These are phyloP conservation scores for Chaetomium sp. DNA, from an alignment of 2,329 filamentous ascomycete species.

Conservation along the genomic window DNA sequence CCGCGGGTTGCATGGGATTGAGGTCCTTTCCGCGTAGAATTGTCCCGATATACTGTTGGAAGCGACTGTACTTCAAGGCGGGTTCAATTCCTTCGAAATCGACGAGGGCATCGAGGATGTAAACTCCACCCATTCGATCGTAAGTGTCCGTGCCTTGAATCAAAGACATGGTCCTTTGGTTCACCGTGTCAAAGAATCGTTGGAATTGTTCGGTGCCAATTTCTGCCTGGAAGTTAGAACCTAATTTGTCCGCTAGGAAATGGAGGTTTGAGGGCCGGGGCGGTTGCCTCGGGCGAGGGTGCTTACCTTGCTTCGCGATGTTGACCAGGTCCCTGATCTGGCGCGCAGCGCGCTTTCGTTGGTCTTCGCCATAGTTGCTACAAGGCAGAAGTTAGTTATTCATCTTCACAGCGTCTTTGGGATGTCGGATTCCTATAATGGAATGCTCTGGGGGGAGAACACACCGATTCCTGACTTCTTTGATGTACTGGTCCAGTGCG, in stretches of 20 bases:
- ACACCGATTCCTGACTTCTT: slow-evolving; percentile 51
- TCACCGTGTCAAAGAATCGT: slow-evolving; percentile 49
- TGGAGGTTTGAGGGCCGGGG: background rate
- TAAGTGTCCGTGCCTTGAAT: slow-evolving; percentile 80
- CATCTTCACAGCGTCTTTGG: too few species aligned
- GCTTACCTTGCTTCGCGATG: slow-evolving; percentile 49
- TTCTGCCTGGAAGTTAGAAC: slow-evolving; percentile 43
- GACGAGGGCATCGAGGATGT: slow-evolving; percentile 86
- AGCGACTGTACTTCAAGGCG: slow-evolving; percentile 87
- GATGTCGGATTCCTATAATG: background rate
- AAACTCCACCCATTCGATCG: slow-evolving; percentile 85
- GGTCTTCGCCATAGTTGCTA: slow-evolving; percentile 38
- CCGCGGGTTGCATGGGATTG: slow-evolving; percentile 82
- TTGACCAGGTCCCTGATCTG: slow-evolving; percentile 51
- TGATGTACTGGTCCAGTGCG: slow-evolving; percentile 48
- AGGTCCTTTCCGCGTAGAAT: slow-evolving; percentile 88
- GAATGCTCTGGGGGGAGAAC: slow-evolving; percentile 5
- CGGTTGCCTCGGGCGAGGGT: background rate
- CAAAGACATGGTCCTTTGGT: slow-evolving; percentile 53
- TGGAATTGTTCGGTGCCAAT: slow-evolving; percentile 72
- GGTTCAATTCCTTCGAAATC: slow-evolving; percentile 95
- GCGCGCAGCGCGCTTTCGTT: slow-evolving; percentile 47
- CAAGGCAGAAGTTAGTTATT: slow-evolving; percentile 2
- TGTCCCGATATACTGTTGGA: slow-evolving; percentile 81
- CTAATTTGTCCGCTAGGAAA: background rate